A percentile compares a stretch with the other conserved stretches of the same genome.
Evolutionary conservation across 306 rosid species (phyloP).

Genomic region (Fragaria ananassa): DNA sequence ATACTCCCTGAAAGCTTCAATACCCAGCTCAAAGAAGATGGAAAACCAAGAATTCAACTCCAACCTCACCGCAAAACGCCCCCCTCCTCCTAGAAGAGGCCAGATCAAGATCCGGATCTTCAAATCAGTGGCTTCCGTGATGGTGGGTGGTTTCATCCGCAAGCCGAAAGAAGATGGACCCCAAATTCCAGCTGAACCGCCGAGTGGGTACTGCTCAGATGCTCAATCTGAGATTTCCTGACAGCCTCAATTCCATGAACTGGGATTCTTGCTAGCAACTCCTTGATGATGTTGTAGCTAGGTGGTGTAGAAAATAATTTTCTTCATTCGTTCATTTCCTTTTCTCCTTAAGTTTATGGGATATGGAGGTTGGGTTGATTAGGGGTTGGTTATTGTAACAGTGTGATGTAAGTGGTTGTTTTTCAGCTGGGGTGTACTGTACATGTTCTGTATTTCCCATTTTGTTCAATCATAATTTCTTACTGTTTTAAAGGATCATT

Average conservation of each 20-base stretch:
- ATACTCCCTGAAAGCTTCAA: not conserved
- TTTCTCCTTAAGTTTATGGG: not conserved
- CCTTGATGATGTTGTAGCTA: not conserved
- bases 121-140: slow-evolving; percentile 5
- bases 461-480: slow-evolving; percentile 5
- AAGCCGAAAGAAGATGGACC: slow-evolving; percentile 20
- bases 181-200: slow-evolving; percentile 14
- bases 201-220: slow-evolving; percentile 16
- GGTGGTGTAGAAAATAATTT: not conserved
- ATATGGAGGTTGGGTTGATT: not conserved
- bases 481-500: not conserved
- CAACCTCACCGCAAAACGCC: not conserved
- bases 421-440: not conserved
- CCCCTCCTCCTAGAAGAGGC: slow-evolving; percentile 30
- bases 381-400: not conserved
- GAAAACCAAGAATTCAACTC: not conserved
- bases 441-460: not conserved
- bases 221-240: slow-evolving; percentile 5
- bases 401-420: not conserved
- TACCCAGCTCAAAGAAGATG: slow-evolving; percentile 8
- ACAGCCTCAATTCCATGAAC: not conserved
- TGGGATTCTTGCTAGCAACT: not conserved
- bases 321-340: not conserved
- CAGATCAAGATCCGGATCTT: slow-evolving; percentile 31
- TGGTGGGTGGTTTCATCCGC: not conserved